These are phyloP conservation scores for Eustoma russellianum DNA, from an alignment of 257 asterid genomes.

Conservation along the genomic window DNA sequence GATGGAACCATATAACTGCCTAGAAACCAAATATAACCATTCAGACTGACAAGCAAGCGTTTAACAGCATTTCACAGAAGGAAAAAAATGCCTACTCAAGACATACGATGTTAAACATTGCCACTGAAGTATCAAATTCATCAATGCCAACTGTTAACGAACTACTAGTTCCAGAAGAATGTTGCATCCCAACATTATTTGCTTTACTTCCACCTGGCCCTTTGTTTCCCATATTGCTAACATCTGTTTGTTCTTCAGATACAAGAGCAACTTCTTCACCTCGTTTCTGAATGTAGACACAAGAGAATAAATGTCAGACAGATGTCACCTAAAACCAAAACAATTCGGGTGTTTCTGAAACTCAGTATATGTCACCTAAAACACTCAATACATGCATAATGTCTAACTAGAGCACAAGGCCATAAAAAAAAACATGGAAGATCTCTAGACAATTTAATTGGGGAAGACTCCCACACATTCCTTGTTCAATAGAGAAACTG, in stretches of 20 bases:
- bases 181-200: conserved; percentile 21
- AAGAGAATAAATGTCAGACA: not conserved
- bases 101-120: conserved; percentile 63
- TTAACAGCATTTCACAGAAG: conserved; percentile 4
- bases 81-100: conserved; percentile 1
- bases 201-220: conserved; percentile 31
- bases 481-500: too few relatives aligned
- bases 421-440: too few relatives aligned
- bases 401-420: too few relatives aligned
- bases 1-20: conserved; percentile 92
- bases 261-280: conserved; percentile 48
- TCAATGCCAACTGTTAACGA: conserved; percentile 34
- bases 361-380: too few relatives aligned
- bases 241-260: conserved; percentile 45
- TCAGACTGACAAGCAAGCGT: conserved; percentile 12
- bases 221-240: conserved; percentile 38
- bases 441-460: too few relatives aligned
- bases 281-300: conserved; percentile 40
- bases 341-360: not conserved
- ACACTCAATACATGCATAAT: too few relatives aligned
- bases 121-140: conserved; percentile 52
- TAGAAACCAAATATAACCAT: conserved; percentile 23
- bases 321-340: not conserved
- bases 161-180: conserved; percentile 27
- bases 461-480: too few relatives aligned